These are phyloP conservation scores for Capronia epimyces DNA, from an alignment of 2,329 filamentous ascomycete genomes.

Conservation along the genomic window DNA sequence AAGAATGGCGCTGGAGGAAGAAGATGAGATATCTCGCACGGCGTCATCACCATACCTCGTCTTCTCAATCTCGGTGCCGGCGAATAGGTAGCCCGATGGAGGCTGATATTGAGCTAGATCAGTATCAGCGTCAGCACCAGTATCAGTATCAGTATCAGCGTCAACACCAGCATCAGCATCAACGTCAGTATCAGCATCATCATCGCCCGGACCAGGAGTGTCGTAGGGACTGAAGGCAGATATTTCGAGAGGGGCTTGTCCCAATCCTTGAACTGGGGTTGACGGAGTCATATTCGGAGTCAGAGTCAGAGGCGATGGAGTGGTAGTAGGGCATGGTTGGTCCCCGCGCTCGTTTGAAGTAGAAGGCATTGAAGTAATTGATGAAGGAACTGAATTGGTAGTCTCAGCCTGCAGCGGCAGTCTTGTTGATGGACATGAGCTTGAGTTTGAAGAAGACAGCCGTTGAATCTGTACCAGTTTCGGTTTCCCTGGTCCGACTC, in stretches of 20 bases:
- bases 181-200: neutral
- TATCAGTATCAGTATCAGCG: neutral
- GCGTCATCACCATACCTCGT: neutral
- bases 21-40: neutral
- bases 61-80: too few relatives aligned
- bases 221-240: conserved; percentile 27
- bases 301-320: too few relatives aligned
- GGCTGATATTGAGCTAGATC: too few relatives aligned
- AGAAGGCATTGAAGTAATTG: neutral
- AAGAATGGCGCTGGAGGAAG: neutral
- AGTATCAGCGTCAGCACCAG: neutral
- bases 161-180: too few relatives aligned
- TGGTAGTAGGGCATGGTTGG: neutral
- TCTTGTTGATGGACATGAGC: too few relatives aligned
- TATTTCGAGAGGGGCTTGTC: conserved; percentile 9
- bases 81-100: neutral
- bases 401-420: neutral
- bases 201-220: conserved; percentile 10
- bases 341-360: neutral
- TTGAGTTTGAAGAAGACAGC: conserved; percentile 12
- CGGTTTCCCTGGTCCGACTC: conserved; percentile 23
- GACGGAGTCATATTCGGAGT: too few relatives aligned
- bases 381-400: neutral
- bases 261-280: conserved; percentile 11
- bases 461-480: conserved; percentile 27